A percentile compares a stretch with the other conserved stretches of the same genome.
phyloP scores from a whole-genome alignment of 371 early-diverging fungal species.

The Haplosporangium sp. region DNA sequence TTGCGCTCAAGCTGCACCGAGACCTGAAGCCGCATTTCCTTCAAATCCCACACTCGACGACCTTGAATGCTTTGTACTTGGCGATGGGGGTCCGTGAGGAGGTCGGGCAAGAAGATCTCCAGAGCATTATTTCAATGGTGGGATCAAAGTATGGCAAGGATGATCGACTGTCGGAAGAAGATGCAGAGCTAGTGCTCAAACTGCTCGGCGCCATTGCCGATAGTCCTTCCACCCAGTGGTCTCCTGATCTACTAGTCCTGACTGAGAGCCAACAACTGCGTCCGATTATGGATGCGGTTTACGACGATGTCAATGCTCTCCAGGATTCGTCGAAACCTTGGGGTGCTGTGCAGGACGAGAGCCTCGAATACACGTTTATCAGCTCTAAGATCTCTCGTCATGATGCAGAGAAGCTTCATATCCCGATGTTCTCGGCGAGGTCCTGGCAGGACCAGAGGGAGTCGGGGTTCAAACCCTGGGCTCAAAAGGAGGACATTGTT shows the following conservation, averaged over 20 bases:
- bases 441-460: constrained; percentile 24
- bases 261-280: constrained; percentile 9
- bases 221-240: neutral
- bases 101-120: constrained; percentile 13
- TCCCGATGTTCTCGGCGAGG: constrained; percentile 17
- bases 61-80: constrained; percentile 11
- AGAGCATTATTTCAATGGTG: neutral
- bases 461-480: constrained; percentile 19
- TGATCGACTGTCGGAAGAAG: neutral
- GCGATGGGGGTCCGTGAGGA: constrained; percentile 24
- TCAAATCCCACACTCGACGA: constrained; percentile 1
- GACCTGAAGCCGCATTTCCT: constrained; percentile 24
- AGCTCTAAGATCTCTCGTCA: constrained; percentile 1
- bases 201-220: neutral
- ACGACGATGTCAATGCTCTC: constrained; percentile 15
- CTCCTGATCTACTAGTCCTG: constrained; percentile 5
- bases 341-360: neutral
- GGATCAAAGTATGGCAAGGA: neutral
- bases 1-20: constrained; percentile 9
- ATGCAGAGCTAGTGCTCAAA: constrained; percentile 15
- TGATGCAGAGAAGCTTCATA: constrained; percentile 12
- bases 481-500: constrained; percentile 30
- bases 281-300: constrained; percentile 17
- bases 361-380: constrained; percentile 3
- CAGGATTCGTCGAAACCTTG: neutral